Conservation (phyloP, 495 filamentous ascomycete genomes). For the Podospora anserina region DNA sequence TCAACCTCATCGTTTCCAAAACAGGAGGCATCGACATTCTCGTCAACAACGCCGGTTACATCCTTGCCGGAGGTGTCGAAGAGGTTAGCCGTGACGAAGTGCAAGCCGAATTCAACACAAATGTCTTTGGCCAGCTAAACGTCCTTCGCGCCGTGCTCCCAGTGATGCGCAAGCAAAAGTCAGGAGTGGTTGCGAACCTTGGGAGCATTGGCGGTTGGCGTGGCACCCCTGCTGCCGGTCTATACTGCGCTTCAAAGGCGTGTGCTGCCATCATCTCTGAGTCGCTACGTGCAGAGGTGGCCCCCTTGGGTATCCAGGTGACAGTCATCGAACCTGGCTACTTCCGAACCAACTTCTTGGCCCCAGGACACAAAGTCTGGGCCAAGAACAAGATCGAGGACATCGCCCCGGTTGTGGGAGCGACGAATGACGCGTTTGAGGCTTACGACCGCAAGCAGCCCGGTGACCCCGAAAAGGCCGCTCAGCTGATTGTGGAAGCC, state of each 20-base stretch:
- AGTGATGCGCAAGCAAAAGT: conserved; percentile 40
- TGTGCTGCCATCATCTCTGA: conserved; percentile 39
- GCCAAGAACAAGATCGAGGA: conserved; percentile 15
- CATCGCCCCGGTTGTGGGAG: conserved; percentile 24
- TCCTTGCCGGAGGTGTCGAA: conserved; percentile 44
- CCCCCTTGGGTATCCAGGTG: conserved; percentile 37
- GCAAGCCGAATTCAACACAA: conserved; percentile 39
- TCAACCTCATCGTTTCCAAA: conserved; percentile 15
- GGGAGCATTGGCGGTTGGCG: conserved; percentile 49
- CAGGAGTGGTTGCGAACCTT: conserved; percentile 49
- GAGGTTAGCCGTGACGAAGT: conserved; percentile 28
- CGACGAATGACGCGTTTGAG: conserved; percentile 17
- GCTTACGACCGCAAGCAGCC: conserved; percentile 30
- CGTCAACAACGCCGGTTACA: conserved; percentile 50
- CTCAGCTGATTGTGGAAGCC: background rate
- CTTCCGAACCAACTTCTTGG: conserved; percentile 20
- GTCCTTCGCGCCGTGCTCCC: conserved; percentile 49
- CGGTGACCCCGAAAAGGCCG: conserved; percentile 41
- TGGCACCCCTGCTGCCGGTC: conserved; percentile 38
- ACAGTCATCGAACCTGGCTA: conserved; percentile 40
- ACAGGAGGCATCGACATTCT: conserved; percentile 41
- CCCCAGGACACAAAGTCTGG: background rate
- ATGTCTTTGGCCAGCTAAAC: conserved; percentile 46
- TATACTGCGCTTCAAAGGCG: conserved; percentile 46
- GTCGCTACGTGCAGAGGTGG: conserved; percentile 40